These are phyloP conservation scores for Daucus carota DNA, from an alignment of 129 eudicot species.

Conservation along the genomic window DH1_v3.0 NC_030382.2:22130501-22131000, in stretches of 20 bases:
- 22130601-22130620: background rate
- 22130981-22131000: background rate
- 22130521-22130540: background rate
- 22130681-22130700: background rate
- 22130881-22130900: background rate
- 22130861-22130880: too few species aligned
- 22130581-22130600: background rate
- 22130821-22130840: background rate
- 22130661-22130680: background rate
- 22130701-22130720: background rate
- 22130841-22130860: background rate
- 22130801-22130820: too few species aligned
- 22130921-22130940: too few species aligned
- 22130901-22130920: background rate
- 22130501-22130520: too few species aligned
- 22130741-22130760: background rate
- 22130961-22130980: background rate
- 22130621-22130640: background rate
- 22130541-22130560: background rate
- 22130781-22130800: too few species aligned
- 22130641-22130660: background rate
- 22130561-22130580: background rate
- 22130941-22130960: background rate
- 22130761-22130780: too few species aligned
- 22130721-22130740: too few species aligned